Evolutionary conservation across 164 flowering plant genomes (phyloP), one percentile per base, ranked within the genome.

Genomic region (Magnolia officinalis): DNA sequence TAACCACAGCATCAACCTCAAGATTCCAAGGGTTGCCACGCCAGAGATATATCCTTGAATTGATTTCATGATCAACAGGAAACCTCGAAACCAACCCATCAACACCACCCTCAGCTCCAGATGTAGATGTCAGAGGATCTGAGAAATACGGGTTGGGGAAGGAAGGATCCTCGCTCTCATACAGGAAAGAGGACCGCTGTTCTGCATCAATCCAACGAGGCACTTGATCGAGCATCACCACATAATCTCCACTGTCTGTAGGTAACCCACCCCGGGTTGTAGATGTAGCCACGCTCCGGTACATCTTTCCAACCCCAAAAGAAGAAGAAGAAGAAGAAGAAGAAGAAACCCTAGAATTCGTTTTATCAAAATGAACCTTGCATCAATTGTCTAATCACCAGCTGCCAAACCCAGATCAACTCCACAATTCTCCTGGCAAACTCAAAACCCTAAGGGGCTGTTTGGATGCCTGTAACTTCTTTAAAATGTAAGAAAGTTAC

Each of bases 1-100:
- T 96, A 61, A 96, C 99, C 61, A 96, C 99, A 63, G 98, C 98
- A 92, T 96, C 98, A 6, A 96, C 98, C 85, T 93, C 99, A 68
- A 96, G 91, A 81, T 89, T 91, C 99, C 99, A 94, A 23, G 99
- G 99, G 68, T 94, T 78, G 19, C 99, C 99, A 37, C 99, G 88
- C 99, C 99, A 96, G 63, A 96, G 79, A 82, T 94, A 96, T 72
- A 94, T 88, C 88, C 89, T 96, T 6, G 94, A 91, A 81, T 91
- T 96, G 69, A 94, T 87, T 65, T 92, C 97, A 77, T 90, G 90
- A 79, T 96, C 92, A 61, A 93, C 90, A 5, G 98, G 99, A 86
- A 96, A 96, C 83, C 89, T 88, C 0, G 99, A 93, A 6, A 77
- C 76, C 66, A 80, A 66, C 50, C 92, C 94, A 84, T 83, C 88